Evolutionary conservation across 371 early-diverging fungal genomes (phyloP).

Genomic region (Syncephalastrum sp.): DNA sequence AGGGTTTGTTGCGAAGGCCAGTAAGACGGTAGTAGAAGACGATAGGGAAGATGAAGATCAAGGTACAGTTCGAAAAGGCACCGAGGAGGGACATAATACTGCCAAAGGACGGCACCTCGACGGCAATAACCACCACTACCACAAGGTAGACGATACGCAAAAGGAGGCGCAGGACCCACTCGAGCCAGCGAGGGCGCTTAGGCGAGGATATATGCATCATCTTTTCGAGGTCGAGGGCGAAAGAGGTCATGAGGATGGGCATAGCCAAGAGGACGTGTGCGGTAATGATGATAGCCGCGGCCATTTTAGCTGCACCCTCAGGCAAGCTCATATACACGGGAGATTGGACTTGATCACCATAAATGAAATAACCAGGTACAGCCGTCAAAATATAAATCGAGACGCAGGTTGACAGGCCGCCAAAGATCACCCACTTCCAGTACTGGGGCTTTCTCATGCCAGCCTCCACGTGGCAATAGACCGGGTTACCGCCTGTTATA

Average conservation of each 20-base stretch:
- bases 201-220: slow-evolving; percentile 40
- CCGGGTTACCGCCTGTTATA: slow-evolving; percentile 30
- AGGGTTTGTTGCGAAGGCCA: slow-evolving; percentile 43
- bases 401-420: slow-evolving; percentile 67
- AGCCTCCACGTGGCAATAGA: slow-evolving; percentile 67
- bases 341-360: slow-evolving; percentile 66
- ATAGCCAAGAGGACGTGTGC: slow-evolving; percentile 81
- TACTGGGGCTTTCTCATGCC: slow-evolving; percentile 75
- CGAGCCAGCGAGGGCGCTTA: slow-evolving; percentile 26
- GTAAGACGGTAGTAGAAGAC: slow-evolving; percentile 63
- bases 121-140: slow-evolving; percentile 47
- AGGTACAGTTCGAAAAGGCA: slow-evolving; percentile 61
- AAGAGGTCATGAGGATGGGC: slow-evolving; percentile 80
- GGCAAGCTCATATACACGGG: slow-evolving; percentile 78
- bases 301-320: slow-evolving; percentile 55
- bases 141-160: slow-evolving; percentile 47
- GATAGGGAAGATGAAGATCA: slow-evolving; percentile 72
- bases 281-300: slow-evolving; percentile 75
- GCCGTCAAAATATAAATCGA: slow-evolving; percentile 76
- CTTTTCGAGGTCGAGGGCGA: slow-evolving; percentile 71
- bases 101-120: slow-evolving; percentile 69
- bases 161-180: slow-evolving; percentile 41
- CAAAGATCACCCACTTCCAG: slow-evolving; percentile 73
- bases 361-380: slow-evolving; percentile 78
- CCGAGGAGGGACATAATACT: slow-evolving; percentile 76